Evolutionary conservation across 306 rosid species (phyloP).

Genomic region (Cicer bijugum): DNA sequence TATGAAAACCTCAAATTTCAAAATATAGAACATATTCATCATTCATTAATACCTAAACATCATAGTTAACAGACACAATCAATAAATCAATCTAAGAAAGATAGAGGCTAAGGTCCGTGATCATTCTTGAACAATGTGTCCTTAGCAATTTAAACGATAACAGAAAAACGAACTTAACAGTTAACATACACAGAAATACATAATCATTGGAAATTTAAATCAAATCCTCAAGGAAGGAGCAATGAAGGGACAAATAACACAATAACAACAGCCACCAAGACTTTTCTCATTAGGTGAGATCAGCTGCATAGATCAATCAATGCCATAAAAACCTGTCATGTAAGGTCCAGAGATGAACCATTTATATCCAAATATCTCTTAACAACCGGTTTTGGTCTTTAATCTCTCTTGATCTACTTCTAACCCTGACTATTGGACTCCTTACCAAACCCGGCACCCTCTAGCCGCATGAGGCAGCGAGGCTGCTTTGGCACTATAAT

Average conservation of each 20-base stretch:
- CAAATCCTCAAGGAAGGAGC: background rate
- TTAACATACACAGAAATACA: background rate
- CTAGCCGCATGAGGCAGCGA: background rate
- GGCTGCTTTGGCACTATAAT: background rate
- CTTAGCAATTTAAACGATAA: background rate
- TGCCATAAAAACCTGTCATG: background rate
- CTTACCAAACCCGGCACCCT: background rate
- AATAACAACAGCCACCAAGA: background rate
- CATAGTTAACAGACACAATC: background rate
- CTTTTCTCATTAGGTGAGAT: background rate
- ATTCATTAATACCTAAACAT: background rate
- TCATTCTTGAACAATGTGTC: background rate
- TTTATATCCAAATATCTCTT: background rate
- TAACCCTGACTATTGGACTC: background rate
- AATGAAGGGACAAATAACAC: background rate
- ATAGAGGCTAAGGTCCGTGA: conserved; percentile 8
- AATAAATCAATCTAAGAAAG: background rate
- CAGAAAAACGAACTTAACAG: background rate
- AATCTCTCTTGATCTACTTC: background rate
- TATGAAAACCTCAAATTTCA: background rate
- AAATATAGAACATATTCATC: conserved; percentile 1
- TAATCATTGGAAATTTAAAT: background rate
- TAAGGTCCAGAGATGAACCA: background rate
- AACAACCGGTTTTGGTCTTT: background rate
- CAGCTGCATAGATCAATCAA: background rate